phyloP scores from a whole-genome alignment of 1,139 yeast genomes.

The Debaryomyces robertsiae region DNA sequence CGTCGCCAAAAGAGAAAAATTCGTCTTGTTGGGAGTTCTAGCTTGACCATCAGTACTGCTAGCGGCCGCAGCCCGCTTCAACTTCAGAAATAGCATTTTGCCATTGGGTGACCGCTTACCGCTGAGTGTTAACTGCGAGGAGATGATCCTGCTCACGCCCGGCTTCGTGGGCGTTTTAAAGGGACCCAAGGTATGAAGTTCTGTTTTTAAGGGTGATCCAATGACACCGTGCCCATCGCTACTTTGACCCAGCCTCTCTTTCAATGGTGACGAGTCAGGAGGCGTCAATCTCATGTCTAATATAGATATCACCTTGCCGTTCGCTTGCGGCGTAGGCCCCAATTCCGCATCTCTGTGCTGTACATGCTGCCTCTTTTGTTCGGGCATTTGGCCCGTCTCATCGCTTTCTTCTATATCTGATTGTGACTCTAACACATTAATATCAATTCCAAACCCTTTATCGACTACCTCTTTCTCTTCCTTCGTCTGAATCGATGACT shows the following conservation, averaged over 20 bases:
- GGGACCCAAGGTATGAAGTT: constrained; percentile 12
- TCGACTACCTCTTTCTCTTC: neutral
- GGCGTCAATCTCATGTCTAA: constrained; percentile 57
- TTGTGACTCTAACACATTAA: constrained; percentile 8
- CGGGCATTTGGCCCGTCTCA: constrained; percentile 14
- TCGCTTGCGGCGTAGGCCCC: constrained; percentile 79
- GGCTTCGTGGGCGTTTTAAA: constrained; percentile 41
- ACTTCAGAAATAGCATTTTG: constrained; percentile 10
- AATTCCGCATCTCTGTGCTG: constrained; percentile 35
- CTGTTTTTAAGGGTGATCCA: neutral
- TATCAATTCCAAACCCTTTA: constrained; percentile 8
- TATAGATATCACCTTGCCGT: constrained; percentile 67
- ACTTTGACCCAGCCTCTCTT: constrained; percentile 14
- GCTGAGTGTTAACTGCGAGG: constrained; percentile 18
- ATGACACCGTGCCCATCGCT: neutral
- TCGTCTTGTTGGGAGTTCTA: constrained; percentile 9
- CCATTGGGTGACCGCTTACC: constrained; percentile 10
- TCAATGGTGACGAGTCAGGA: constrained; percentile 49
- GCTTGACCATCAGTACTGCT: neutral
- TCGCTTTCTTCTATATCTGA: constrained; percentile 12
- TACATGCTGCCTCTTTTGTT: constrained; percentile 8
- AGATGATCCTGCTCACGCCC: constrained; percentile 15
- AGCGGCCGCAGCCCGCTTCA: constrained; percentile 15
- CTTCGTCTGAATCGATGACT: neutral
- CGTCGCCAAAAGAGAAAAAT: neutral